Base-by-base conservation (phyloP, 176 grass and related monocot genomes). In the Avena insularis region DNA sequence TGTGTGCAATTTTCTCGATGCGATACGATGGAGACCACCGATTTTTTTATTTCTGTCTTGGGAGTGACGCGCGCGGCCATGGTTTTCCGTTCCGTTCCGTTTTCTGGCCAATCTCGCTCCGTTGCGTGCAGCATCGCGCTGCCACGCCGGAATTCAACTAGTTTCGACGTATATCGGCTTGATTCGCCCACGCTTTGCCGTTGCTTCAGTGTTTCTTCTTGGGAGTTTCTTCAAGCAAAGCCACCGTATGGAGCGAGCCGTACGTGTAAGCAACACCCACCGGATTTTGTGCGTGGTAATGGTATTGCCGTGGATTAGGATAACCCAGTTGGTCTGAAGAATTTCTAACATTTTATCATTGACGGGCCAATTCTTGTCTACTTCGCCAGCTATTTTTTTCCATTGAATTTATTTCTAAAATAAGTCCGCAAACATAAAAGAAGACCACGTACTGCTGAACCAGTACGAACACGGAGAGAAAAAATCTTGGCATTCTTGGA, bases 21-120 rank as follows among this genome's bases (percentile, higher is more conserved):
- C 33, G 33, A 35, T 15, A 27, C 21, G 48, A 35, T 6, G 27
- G 74, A 2, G 73, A 77, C 73, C 73, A 29, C 73, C 48, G 73
- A 33, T 77, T 23, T 35, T 75, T 51, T 48, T 25, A 2, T 4
- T n/a, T 17, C 4, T 6, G 48, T 23, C 23, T 76, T 76, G 48
- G 73, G 7, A 50, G 71, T 75, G 71, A 75, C 72, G 47, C 47
- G 72, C 13, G 71, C 71, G 25, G 25, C 25, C 62, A 64, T 65
- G 3, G 12, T 10, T 12, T 2, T 10, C 47, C 46, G 23, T 75
- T 75, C 47, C 23, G 73, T 75, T 51, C 27, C 12, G 29, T 38
- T 43, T 40, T 9, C 14, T 6, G 49, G 51, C 29, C 50, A 77
- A 77, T 77, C 75, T 0, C 27, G 25, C 27, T 33, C 14, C 49